These are phyloP conservation scores for Pseudopyrenochaeta lycopersici DNA, from an alignment of 2,329 filamentous ascomycete genomes.

Conservation along the genomic window DNA sequence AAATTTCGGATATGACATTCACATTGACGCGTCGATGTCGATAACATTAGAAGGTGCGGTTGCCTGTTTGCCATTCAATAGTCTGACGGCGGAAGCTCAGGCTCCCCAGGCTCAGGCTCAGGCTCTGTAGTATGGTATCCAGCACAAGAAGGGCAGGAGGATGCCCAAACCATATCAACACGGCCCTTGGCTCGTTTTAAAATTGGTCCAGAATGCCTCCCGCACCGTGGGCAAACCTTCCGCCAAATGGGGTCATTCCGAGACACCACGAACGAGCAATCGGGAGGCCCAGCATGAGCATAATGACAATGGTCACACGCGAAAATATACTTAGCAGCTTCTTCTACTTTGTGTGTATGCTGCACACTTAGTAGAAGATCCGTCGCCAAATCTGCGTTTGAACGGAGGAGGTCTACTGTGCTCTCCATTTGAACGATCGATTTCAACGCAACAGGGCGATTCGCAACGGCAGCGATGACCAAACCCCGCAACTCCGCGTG, in stretches of 20 bases:
- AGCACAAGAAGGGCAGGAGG: too few relatives aligned
- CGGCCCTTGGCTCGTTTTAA: too few relatives aligned
- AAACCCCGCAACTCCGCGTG: slow-evolving; percentile 18
- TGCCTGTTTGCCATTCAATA: too few relatives aligned
- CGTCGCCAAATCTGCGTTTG: slow-evolving; percentile 24
- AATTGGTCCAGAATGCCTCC: too few relatives aligned
- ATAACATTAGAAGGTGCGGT: too few relatives aligned
- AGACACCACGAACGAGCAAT: slow-evolving; percentile 9
- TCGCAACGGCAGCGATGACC: slow-evolving; percentile 14
- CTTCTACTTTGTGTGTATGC: slow-evolving; percentile 8
- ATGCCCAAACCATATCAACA: too few relatives aligned
- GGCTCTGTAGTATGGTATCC: too few relatives aligned
- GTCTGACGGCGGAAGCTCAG: too few relatives aligned
- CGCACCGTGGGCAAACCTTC: slow-evolving; percentile 9
- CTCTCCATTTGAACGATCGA: slow-evolving; percentile 12
- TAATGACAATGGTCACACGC: slow-evolving; percentile 17
- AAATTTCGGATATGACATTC: too few relatives aligned
- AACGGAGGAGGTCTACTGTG: slow-evolving; percentile 19
- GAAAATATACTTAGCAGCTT: slow-evolving; percentile 11
- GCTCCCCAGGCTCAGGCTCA: too few relatives aligned
- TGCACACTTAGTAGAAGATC: slow-evolving; percentile 23
- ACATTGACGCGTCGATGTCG: too few relatives aligned
- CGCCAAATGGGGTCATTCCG: background rate
- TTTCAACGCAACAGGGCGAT: slow-evolving; percentile 6
- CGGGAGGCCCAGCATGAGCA: slow-evolving; percentile 5